Base-by-base conservation (phyloP, 139 green algal species). In the Ulvella scutata region DNA sequence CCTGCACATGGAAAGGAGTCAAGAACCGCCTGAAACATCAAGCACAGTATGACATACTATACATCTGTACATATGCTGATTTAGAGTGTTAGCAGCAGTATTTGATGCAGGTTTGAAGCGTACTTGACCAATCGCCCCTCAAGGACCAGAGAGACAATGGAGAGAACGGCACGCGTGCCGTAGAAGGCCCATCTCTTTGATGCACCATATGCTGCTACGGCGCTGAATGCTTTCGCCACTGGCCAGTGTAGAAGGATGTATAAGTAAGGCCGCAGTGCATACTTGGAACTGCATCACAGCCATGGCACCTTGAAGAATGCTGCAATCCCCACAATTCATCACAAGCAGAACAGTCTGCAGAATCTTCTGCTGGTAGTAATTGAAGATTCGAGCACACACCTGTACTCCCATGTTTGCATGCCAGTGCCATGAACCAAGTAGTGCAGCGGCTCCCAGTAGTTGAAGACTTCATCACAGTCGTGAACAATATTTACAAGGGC, bases 391-490 rank as follows among this genome's bases (percentile, higher is more conserved):
- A 73, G 21, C 34, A n/a, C 34, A 28, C 7, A 89, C 81, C 82
- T 88, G 82, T 97, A 96, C 60, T 97, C 91, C 90, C 90, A 96
- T 2, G 90, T 94, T 62, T 95, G 92, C 40, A 93, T 61, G 7
- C 91, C 91, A 43, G 76, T 82, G 44, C 87, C 90, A 62, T 93
- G 85, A 3, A 93, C 29, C 20, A 96, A 59, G 72, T 85, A 92
- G 76, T 97, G 91, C 21, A 97, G 84, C 6, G 91, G 91, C 73
- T 97, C 91, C 88, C 91, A 92, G 75, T 95, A 97, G 79, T 97
- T 97, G 84, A 81, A 97, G 0, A 88, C 72, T 44, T 97, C 91
- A 61, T 97, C 91, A 80, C 91, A 97, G 76, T 97, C 91, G 37
- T 96, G 90, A 26, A 97, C 80, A 34, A 95, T n/a, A n/a, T n/a